Base-by-base conservation (phyloP, 108 stramenopile genomes). In the Craspedostauros australis region DNA sequence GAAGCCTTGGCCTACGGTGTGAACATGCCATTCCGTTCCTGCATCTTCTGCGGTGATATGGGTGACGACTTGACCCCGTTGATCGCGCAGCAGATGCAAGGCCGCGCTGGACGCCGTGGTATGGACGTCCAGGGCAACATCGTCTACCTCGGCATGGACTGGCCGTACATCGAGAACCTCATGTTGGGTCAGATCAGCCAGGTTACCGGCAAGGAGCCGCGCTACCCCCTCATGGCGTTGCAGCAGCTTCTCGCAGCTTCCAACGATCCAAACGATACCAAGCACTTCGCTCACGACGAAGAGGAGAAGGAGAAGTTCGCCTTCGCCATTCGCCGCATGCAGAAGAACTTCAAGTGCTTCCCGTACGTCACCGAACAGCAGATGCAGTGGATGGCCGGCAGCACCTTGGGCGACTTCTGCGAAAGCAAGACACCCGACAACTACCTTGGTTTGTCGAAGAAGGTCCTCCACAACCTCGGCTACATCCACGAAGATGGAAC, bases 71-170 rank as follows among this genome's bases (percentile, higher is more conserved):
- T 98, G 34, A 95, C 92, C 16, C 91, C 94, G 26, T 66, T 97
- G 22, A 94, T 99, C 71, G 96, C 96, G 19, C 96, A 97, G 68
- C 98, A 99, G 80, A 99, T 99, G 98, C 90, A 94, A 55, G 98
- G 98, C 45, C 92, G 98, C 40, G 96, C 98, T 45, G 98, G 98
- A 26, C 94, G 98, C 28, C 86, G 98, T 61, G 98, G 98, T 50
- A 90, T 99, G 82, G 98, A 99, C 68, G 94, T 93, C n/a, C 96
- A 99, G 76, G 98, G 98, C 37, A 97, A 98, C 64, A 75, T 99
- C 20, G 68, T 99, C 46, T 99, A 98, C 76, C 77, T 95, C 46
- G 95, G 95, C 54, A 95, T 98, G 93, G 79, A 95, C 19, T 95
- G 95, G 93, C 70, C 84, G 14, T 86, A 90, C 66, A 95, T 99